Evolutionary conservation across 2,329 filamentous ascomycete species (phyloP).

Genomic region (Purpureocillium takamizusanense): DNA sequence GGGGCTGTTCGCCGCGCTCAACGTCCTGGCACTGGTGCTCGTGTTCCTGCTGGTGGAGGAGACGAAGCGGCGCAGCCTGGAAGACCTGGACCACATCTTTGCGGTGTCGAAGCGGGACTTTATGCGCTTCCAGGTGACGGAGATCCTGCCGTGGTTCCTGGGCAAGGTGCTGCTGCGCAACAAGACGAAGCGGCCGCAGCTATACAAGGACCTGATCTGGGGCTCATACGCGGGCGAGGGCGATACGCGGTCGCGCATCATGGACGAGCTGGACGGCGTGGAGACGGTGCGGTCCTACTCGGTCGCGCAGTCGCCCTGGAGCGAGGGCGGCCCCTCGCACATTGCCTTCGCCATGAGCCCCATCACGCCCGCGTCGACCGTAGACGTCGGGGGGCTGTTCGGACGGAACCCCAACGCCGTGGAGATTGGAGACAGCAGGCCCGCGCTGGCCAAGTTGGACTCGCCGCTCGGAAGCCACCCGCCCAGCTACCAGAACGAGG

Average conservation of each 20-base stretch:
- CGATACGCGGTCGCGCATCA: not conserved
- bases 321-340: not conserved
- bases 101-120: slow-evolving; percentile 27
- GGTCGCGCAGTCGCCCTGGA: not conserved
- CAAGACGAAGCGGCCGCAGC: slow-evolving; percentile 14
- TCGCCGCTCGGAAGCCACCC: not conserved
- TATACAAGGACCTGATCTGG: slow-evolving; percentile 25
- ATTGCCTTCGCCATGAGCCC: not conserved
- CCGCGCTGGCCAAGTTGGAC: not conserved
- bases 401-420: not conserved
- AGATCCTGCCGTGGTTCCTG: slow-evolving; percentile 26
- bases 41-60: slow-evolving; percentile 36
- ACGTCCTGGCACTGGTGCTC: slow-evolving; percentile 34
- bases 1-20: slow-evolving; percentile 36
- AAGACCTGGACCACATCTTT: slow-evolving; percentile 31
- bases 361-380: not conserved
- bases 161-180: slow-evolving; percentile 13
- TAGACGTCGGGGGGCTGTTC: too few relatives aligned
- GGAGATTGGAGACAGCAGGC: slow-evolving; percentile 1
- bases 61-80: slow-evolving; percentile 28
- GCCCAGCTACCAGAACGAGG: not conserved
- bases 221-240: slow-evolving; percentile 5
- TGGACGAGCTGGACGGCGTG: not conserved
- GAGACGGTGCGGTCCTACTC: not conserved
- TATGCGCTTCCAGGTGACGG: slow-evolving; percentile 22